Evolutionary conservation across 805 yeast genomes (phyloP), one percentile per base, ranked within the genome.

Genomic region (Saccharomyces eubayanus): DNA sequence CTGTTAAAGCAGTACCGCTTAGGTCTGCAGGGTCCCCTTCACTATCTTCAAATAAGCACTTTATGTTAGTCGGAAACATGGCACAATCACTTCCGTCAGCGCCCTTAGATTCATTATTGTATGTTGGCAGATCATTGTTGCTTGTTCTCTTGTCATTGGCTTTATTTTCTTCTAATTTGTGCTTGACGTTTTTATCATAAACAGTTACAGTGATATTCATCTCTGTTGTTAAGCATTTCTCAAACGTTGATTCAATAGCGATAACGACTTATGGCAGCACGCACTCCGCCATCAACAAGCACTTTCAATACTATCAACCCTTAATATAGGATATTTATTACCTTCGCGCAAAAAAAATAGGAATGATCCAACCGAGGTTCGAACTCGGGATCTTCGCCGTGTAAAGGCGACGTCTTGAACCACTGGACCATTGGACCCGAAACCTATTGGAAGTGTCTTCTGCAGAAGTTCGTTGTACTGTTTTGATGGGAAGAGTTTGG

Each of bases 361-460:
- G 6, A n/a, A 29, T 68, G 69, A 65, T 65, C 68, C 72, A 63
- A 64, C 71, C 69, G 72, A 65, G 72, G 72, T 59, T 68, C 65
- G 72, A 68, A 68, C 72, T 65, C 72, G 70, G 71, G 72, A 67
- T 62, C 72, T 68, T 68, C 72, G 67, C 72, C 72, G 72, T 67
- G 72, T 67, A 68, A 68, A 68, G 72, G 72, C 67, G 72, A 68
- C 72, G 72, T 68, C 72, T 63, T 68, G 62, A 65, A 68, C 72
- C 72, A 67, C 72, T 68, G 69, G 72, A 67, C 72, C 70, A 68
- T 63, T 62, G 70, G 69, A 68, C 65, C 69, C 57, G 63, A 55
- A 53, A 53, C 60, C 28, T n/a, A 29, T 48, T 29, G 50, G 6
- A n/a, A 3, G 27, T 24, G 3, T 2, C 24, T 24, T 24, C 24